Evolutionary conservation across 208 protist genomes (phyloP), one percentile per base, ranked within the genome.

Genomic region (Trypanosoma cruzi): DNA sequence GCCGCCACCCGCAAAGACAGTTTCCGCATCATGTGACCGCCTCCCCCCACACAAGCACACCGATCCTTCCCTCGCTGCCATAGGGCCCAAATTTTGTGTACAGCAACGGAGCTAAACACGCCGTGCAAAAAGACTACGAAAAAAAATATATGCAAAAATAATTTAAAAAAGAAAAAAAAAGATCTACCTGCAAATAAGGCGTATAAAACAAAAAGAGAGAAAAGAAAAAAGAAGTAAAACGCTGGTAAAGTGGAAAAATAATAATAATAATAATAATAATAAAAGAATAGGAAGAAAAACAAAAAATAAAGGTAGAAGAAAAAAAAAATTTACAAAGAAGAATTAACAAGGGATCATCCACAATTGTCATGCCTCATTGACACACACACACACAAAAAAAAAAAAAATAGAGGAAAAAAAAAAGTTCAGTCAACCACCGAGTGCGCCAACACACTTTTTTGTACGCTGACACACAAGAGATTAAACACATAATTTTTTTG

Each of bases 201-300:
- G 13, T 28, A 8, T 11, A 26, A n/a, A 26, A 26, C 24, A 49
- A 26, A 57, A 10, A 7, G 20, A 57, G 28, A 34, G 26, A 57
- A 32, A 37, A 48, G 7, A 22, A 31, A 4, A 48, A 61, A 8
- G 46, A 46, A 32, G 24, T 31, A 64, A 64, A 50, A n/a, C n/a
- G n/a, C n/a, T n/a, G n/a, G n/a, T n/a, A n/a, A n/a, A n/a, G 52
- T 34, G 36, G 28, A 72, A 50, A 64, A 36, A 62, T 65, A 42
- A 62, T 55, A 65, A 36, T 28, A 64, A 48, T 42, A 67, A 5
- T 59, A 57, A 56, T 49, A 59, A 37, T 57, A 59, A 31, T 34
- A 60, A 24, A 28, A 22, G 10, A 55, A 49, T n/a, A 40, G 4
- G 16, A 36, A 28, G 24, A 4, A 4, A 1, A 52, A n/a, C 18